Conservation (phyloP, 257 asterid genomes). For the Scutellaria minor region DNA sequence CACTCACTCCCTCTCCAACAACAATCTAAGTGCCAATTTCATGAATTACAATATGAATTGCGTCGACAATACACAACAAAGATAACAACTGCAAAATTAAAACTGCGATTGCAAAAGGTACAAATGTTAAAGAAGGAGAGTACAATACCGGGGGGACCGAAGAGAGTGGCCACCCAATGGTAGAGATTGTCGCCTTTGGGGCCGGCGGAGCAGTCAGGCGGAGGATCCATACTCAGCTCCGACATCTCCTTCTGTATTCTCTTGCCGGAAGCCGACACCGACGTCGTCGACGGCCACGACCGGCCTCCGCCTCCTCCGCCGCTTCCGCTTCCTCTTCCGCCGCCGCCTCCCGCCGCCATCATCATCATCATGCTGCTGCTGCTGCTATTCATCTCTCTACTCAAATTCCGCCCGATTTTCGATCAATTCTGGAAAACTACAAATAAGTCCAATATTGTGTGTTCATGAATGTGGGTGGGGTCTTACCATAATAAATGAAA, state of each 20-base stretch:
- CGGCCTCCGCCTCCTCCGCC: constrained; percentile 65
- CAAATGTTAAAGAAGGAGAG: constrained; percentile 6
- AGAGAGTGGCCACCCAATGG: constrained; percentile 94
- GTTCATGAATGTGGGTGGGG: neutral
- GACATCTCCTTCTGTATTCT: constrained; percentile 89
- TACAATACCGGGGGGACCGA: constrained; percentile 79
- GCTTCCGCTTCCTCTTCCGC: constrained; percentile 39
- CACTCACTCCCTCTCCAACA: constrained; percentile 6
- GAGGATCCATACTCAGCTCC: constrained; percentile 78
- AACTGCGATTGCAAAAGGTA: constrained; percentile 23
- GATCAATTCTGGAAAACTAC: neutral
- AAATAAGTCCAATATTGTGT: neutral
- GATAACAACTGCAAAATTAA: neutral
- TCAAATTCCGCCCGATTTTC: neutral
- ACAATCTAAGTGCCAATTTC: constrained; percentile 17
- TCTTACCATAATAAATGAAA: neutral
- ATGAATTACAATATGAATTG: neutral
- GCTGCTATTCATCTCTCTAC: constrained; percentile 35
- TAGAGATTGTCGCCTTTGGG: constrained; percentile 98
- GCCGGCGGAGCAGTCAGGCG: constrained; percentile 90
- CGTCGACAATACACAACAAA: no score
- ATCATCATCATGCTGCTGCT: constrained; percentile 44
- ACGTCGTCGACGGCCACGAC: constrained; percentile 85
- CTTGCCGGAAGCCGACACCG: constrained; percentile 86
- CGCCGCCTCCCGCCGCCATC: constrained; percentile 49